phyloP scores from a whole-genome alignment of 2,329 filamentous ascomycete genomes.

The Hymenoscyphus linearis region DNA sequence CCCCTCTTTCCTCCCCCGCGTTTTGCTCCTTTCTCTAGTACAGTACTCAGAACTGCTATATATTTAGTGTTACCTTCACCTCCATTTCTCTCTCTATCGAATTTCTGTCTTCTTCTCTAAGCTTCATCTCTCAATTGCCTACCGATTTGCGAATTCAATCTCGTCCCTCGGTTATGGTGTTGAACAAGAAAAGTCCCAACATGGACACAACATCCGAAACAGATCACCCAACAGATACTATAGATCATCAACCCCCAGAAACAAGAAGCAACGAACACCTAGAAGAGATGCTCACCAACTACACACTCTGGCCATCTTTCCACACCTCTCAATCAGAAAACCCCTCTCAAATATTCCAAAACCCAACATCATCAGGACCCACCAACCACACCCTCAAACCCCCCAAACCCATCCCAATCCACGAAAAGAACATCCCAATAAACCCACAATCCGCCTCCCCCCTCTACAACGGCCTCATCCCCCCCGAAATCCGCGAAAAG shows the following conservation, averaged over 20 bases:
- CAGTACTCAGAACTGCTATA: background rate
- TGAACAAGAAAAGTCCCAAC: background rate
- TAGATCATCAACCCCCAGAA: background rate
- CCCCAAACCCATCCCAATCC: conserved; percentile 1
- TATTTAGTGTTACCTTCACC: background rate
- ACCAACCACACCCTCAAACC: background rate
- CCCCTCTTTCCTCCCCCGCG: background rate
- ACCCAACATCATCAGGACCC: background rate
- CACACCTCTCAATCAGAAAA: background rate
- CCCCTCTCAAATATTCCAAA: background rate
- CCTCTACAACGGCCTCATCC: conserved; percentile 22
- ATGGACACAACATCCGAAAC: background rate
- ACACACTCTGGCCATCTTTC: background rate
- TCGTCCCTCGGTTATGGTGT: background rate
- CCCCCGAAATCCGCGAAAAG: conserved; percentile 20
- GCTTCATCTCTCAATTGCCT: background rate
- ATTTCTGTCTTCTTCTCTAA: background rate
- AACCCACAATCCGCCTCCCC: conserved; percentile 17
- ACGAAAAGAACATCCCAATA: conserved; percentile 5
- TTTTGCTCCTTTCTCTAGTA: background rate
- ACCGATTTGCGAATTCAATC: background rate
- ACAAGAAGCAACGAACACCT: background rate
- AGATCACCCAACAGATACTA: background rate
- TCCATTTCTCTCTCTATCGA: background rate
- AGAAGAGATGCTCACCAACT: background rate